Base-by-base conservation (phyloP, 2,329 filamentous ascomycete genomes). In the Scytalidium lignicola region DNA sequence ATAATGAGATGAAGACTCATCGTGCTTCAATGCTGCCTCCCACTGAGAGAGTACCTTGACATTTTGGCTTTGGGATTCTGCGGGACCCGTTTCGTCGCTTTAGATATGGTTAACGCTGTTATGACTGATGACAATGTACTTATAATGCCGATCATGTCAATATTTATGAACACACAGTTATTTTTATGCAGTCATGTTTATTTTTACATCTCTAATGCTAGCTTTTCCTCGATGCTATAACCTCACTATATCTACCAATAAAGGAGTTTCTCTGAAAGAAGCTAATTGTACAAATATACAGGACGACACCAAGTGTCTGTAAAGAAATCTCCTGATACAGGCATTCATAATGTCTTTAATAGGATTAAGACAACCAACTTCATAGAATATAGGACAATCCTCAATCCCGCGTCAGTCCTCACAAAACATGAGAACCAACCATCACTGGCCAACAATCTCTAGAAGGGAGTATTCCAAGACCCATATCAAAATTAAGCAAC, bases 1-100 rank as follows among this genome's bases (percentile, higher is more conserved):
- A 86, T 52, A 46, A 19, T 15, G 55, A 56, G 47, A 43, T 18
- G n/a, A 48, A 50, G 39, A 48, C 32, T 17, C 32, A 40, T 15
- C 41, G 18, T 17, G 28, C 21, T 32, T 20, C 28, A 9, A 50
- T 50, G 44, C 18, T 42, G 37, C 37, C 10, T 17, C n/a, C 32
- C 15, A 37, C 6, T 37, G 7, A 37, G 10, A 13, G 32, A n/a
- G 4, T 13, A 37, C 15, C 32, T 37, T 4, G n/a, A 37, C 13
- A 13, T 7, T 28, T 28, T 13, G 32, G 12, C 15, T 4, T 13
- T 37, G 32, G 32, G n/a, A 26, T 26, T n/a, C 15, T 37, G 32
- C n/a, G n/a, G 32, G n/a, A 9, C 32, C 15, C 12, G n/a, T 13
- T 37, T 5, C 15, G 32, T 5, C 15, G 32, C 6, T 37, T 37